A percentile compares a stretch with the other conserved stretches of the same genome.
Evolutionary conservation across 371 early-diverging fungal genomes (phyloP).

Genomic region (Dichotomocladium elegans): DNA sequence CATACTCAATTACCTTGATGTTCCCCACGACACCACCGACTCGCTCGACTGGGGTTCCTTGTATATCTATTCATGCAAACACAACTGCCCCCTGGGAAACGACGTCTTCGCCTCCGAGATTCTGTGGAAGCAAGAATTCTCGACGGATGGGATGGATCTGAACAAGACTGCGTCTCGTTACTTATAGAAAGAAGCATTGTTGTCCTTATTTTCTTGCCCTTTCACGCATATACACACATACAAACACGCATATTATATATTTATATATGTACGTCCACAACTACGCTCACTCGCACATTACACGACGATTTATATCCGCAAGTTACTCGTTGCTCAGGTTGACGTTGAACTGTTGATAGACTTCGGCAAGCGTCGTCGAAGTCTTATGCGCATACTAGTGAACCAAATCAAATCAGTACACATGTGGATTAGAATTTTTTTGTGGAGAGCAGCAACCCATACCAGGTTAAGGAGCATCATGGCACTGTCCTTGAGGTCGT

Average conservation of each 20-base stretch:
- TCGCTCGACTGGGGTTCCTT: conserved; percentile 93
- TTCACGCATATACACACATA: too few relatives aligned
- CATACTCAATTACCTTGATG: conserved; percentile 73
- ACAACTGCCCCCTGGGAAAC: conserved; percentile 66
- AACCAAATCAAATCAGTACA: not conserved
- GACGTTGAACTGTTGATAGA: not conserved
- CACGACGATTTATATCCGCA: too few relatives aligned
- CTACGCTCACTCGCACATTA: too few relatives aligned
- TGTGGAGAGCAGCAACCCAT: not conserved
- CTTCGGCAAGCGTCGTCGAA: not conserved
- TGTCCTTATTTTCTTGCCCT: not conserved
- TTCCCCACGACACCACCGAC: conserved; percentile 68
- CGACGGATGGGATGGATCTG: conserved; percentile 58
- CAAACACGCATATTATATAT: not conserved
- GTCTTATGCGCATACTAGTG: conserved; percentile 8
- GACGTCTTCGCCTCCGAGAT: conserved; percentile 62
- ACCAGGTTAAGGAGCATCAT: conserved; percentile 7
- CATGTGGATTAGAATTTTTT: not conserved
- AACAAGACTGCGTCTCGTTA: not conserved
- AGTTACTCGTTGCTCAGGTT: not conserved
- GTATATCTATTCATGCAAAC: conserved; percentile 82
- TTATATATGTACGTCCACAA: too few relatives aligned
- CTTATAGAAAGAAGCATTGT: not conserved
- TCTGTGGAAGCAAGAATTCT: conserved; percentile 70
- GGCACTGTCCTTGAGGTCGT: conserved; percentile 15